Evolutionary conservation across 257 asterid genomes (phyloP).

Genomic region (Knoxia roxburghii): DNA sequence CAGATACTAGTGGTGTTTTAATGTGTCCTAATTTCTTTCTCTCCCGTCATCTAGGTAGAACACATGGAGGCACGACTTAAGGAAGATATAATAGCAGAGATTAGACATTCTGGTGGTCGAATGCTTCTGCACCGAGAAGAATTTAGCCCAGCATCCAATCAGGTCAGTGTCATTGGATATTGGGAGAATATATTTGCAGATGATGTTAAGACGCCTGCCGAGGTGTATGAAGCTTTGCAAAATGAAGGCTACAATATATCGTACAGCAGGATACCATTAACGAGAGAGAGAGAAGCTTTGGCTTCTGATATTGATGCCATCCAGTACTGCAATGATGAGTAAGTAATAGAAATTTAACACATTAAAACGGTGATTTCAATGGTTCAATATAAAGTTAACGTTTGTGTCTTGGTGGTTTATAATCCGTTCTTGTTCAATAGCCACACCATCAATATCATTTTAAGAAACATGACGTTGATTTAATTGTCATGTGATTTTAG

Average conservation of each 20-base stretch:
- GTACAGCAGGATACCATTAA: conserved; percentile 86
- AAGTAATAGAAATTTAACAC: conserved; percentile 30
- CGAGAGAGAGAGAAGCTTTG: conserved; percentile 94
- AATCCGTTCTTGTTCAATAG: no score
- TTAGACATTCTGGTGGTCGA: conserved; percentile 81
- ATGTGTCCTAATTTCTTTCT: conserved; percentile 11
- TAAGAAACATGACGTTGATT: neutral
- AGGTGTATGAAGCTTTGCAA: conserved; percentile 69
- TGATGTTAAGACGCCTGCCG: conserved; percentile 93
- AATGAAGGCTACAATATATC: conserved; percentile 56
- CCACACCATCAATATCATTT: no score
- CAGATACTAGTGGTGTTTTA: conserved; percentile 1
- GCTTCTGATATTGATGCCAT: conserved; percentile 91
- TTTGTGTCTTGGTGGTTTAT: neutral
- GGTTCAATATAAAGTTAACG: neutral
- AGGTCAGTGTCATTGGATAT: conserved; percentile 83
- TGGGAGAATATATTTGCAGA: conserved; percentile 88
- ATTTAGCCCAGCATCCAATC: conserved; percentile 68
- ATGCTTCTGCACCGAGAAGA: conserved; percentile 99
- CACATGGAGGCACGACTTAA: conserved; percentile 91
- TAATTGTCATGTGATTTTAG: neutral
- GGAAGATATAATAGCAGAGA: conserved; percentile 83
- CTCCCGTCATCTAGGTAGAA: conserved; percentile 65
- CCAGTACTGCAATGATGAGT: conserved; percentile 84
- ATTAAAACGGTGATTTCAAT: neutral